phyloP scores from a whole-genome alignment of 768 basidiomycete genomes.

The Mycena venus region DNA sequence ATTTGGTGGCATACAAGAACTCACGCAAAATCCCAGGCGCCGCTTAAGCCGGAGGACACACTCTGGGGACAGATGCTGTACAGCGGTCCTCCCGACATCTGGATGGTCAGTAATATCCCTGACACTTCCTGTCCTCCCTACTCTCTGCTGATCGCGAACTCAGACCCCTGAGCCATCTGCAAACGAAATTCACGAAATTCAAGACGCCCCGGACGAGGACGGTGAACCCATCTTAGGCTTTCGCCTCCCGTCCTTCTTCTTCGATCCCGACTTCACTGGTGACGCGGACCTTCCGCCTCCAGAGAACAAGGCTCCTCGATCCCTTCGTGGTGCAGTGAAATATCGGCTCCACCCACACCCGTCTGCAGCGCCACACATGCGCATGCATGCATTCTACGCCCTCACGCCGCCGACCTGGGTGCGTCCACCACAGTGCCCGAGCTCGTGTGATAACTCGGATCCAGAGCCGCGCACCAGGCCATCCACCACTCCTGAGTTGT shows the following conservation, averaged over 20 bases:
- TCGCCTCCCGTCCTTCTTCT: neutral
- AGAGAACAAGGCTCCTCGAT: too few relatives aligned
- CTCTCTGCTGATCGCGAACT: too few relatives aligned
- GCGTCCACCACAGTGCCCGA: too few relatives aligned
- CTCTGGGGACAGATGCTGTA: neutral
- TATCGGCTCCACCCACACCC: too few relatives aligned
- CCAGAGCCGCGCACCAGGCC: too few relatives aligned
- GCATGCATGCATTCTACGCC: too few relatives aligned
- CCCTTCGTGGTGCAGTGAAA: neutral
- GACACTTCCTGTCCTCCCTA: neutral
- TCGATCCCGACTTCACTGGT: neutral
- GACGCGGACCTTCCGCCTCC: neutral
- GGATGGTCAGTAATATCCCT: neutral
- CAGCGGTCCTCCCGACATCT: neutral
- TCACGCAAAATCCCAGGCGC: neutral
- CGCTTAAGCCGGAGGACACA: neutral
- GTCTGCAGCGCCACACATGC: too few relatives aligned
- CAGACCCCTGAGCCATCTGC: neutral
- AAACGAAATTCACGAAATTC: neutral
- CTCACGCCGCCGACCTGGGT: too few relatives aligned
- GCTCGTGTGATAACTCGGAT: too few relatives aligned
- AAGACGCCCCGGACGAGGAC: neutral
- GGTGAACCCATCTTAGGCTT: neutral
- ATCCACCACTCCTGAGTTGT: too few relatives aligned
- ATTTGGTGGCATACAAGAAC: neutral